Evolutionary conservation across 2,329 filamentous ascomycete species (phyloP).

Genomic region (Dryadomyces quercus-mongolicae): DNA sequence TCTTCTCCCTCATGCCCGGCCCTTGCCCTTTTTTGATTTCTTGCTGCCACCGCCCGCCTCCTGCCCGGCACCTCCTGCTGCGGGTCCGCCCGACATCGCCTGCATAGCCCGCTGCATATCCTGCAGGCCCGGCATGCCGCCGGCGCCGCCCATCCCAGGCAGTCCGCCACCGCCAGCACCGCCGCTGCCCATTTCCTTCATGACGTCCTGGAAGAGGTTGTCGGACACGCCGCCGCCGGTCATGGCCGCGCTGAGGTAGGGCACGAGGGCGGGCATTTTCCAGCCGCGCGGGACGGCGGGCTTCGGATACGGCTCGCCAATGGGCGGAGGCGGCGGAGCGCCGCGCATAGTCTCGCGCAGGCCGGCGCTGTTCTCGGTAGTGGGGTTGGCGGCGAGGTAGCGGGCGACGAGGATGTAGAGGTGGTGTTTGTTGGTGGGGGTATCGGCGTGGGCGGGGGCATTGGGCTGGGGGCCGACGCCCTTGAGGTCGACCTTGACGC

Average conservation of each 20-base stretch:
- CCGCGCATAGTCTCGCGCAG: constrained; percentile 64
- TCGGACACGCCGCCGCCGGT: constrained; percentile 89
- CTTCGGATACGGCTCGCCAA: constrained; percentile 55
- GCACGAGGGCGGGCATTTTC: constrained; percentile 78
- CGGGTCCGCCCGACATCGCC: constrained; percentile 10
- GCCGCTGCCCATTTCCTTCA: constrained; percentile 67
- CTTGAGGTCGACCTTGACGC: constrained; percentile 62
- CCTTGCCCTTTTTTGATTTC: constrained; percentile 18
- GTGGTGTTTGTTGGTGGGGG: constrained; percentile 71
- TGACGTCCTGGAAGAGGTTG: constrained; percentile 92
- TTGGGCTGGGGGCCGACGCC: constrained; percentile 7
- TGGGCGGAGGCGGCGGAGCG: constrained; percentile 50
- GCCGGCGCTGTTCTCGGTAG: constrained; percentile 54
- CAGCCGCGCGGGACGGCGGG: constrained; percentile 74
- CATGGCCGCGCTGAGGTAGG: constrained; percentile 78
- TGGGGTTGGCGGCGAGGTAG: constrained; percentile 68
- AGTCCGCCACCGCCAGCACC: constrained; percentile 12
- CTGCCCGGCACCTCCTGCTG: background rate
- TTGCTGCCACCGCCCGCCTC: constrained; percentile 7
- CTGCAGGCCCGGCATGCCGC: constrained; percentile 10
- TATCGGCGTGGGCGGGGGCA: constrained; percentile 26
- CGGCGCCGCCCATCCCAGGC: constrained; percentile 52
- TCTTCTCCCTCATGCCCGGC: constrained; percentile 9
- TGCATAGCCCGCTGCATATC: constrained; percentile 7
- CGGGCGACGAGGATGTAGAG: constrained; percentile 70